Base-by-base conservation (phyloP, 768 basidiomycete species). In the Dictyophora rubrovolvata region DNA sequence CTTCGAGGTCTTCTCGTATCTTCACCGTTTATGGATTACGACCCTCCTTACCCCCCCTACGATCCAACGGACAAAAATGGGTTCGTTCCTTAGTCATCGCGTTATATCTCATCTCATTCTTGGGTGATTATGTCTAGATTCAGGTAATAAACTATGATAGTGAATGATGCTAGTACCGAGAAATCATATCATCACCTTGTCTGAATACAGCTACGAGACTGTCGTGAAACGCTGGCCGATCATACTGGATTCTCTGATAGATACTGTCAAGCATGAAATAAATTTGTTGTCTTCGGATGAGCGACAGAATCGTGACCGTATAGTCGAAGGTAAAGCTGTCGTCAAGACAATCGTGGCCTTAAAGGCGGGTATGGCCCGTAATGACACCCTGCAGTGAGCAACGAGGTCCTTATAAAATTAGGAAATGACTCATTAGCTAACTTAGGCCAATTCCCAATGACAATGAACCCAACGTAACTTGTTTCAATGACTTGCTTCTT, bases 301-400 rank as follows among this genome's bases (percentile, higher is more conserved):
- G 21, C 65, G 63, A 33, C 64, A 66, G 63, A 66, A 68, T 18
- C 55, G 61, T 2, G 23, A 54, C 7, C 55, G 79, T 76, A 63
- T 59, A 10, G 69, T 70, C n/a, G 90, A 96, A 68, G 92, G 89
- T 1, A 89, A 85, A 66, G 73, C 64, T 14, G 82, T 96, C 61
- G 92, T 97, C 56, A 77, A 81, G 59, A 76, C 80, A 66, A 74
- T 89, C 53, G 83, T 85, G 65, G 80, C 80, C 68, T 72, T 97
- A 61, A 97, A 95, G 72, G 89, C 93, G 71, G 83, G 86, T 66
- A 94, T 96, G 88, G 85, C 82, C 0, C 77, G 87, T 62, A 86
- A 95, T 70, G 80, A 79, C 54, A 67, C 74, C 22, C 68, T 93
- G 59, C 77, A 83, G 90, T 91, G 66, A 61, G 69, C 68, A 82